These are phyloP conservation scores for Halenospora varia DNA, from an alignment of 495 filamentous ascomycete species.

Conservation along the genomic window DNA sequence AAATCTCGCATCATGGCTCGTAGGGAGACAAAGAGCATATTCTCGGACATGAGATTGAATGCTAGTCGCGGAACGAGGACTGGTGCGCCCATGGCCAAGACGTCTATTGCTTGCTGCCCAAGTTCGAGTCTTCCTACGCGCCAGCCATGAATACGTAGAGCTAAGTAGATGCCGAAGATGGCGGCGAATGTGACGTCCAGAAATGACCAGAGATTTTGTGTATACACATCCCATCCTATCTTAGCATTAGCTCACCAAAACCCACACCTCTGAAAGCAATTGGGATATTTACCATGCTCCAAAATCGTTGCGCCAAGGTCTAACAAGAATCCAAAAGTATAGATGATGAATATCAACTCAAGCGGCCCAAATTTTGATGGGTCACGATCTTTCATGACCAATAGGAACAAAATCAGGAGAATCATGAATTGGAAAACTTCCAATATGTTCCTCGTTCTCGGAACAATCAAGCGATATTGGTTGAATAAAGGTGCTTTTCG, in stretches of 20 bases:
- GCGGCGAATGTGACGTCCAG: constrained; percentile 63
- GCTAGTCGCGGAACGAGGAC: constrained; percentile 68
- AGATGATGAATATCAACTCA: constrained; percentile 60
- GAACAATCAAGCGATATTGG: constrained; percentile 71
- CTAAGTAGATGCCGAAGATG: constrained; percentile 58
- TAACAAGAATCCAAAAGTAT: constrained; percentile 65
- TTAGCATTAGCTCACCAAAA: not conserved
- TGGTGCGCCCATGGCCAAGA: constrained; percentile 65
- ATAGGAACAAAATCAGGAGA: constrained; percentile 57
- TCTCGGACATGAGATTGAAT: constrained; percentile 70
- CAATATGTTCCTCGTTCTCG: constrained; percentile 61
- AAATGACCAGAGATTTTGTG: constrained; percentile 76
- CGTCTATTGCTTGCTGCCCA: constrained; percentile 50
- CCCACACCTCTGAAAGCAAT: not conserved
- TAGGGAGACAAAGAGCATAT: constrained; percentile 67
- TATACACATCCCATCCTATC: constrained; percentile 66
- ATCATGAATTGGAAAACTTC: constrained; percentile 64
- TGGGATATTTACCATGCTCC: constrained; percentile 45
- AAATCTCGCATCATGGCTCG: constrained; percentile 75
- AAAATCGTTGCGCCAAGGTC: constrained; percentile 69
- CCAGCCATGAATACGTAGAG: constrained; percentile 55
- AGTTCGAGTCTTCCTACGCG: constrained; percentile 21
- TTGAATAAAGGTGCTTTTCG: constrained; percentile 61
- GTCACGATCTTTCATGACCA: constrained; percentile 58
- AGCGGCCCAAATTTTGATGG: constrained; percentile 39